phyloP scores from a whole-genome alignment of 768 basidiomycete species.

The Pleurotus giganteus region DNA sequence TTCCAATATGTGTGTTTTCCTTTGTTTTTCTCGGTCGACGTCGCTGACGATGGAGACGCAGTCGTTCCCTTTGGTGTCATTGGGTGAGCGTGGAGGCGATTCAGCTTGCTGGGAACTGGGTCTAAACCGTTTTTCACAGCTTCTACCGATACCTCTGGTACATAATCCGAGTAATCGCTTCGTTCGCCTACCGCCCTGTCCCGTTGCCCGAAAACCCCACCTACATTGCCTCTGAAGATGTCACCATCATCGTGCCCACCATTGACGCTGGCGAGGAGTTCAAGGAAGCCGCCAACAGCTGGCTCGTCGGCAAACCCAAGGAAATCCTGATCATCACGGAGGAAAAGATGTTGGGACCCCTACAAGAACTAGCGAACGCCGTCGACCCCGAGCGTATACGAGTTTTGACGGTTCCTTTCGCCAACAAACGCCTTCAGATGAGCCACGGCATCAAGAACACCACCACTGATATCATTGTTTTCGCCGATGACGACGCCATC shows the following conservation, averaged over 20 bases:
- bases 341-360: constrained; percentile 86
- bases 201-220: constrained; percentile 89
- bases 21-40: constrained; percentile 1
- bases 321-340: constrained; percentile 72
- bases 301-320: constrained; percentile 91
- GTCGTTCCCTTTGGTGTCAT: constrained; percentile 90
- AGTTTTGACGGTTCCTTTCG: constrained; percentile 87
- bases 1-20: constrained; percentile 77
- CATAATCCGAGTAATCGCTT: constrained; percentile 79
- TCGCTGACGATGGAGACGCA: constrained; percentile 30
- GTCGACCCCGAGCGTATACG: constrained; percentile 84
- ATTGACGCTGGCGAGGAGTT: constrained; percentile 97
- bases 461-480: constrained; percentile 90
- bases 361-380: constrained; percentile 85
- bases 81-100: constrained; percentile 47
- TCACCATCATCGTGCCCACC: constrained; percentile 94
- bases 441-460: constrained; percentile 88
- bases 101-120: background rate
- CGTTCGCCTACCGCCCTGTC: constrained; percentile 80
- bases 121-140: constrained; percentile 33
- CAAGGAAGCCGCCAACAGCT: constrained; percentile 88
- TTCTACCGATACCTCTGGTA: constrained; percentile 97
- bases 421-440: constrained; percentile 95
- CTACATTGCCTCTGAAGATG: constrained; percentile 87
- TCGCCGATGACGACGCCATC: constrained; percentile 94